Evolutionary conservation across 306 rosid species (phyloP).

Genomic region (Rosa chinensis): DNA sequence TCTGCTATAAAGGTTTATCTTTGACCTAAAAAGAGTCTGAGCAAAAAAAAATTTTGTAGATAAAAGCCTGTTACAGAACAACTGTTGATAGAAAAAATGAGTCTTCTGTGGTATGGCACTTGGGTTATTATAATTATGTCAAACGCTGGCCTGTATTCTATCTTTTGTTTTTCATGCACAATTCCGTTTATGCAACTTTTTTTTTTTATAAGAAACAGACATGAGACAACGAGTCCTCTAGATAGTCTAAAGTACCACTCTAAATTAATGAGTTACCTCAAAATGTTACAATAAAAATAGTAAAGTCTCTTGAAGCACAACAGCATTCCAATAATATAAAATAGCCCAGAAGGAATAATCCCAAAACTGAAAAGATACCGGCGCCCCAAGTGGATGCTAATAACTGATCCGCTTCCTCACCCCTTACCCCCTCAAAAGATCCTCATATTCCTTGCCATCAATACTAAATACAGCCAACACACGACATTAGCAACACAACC

Average conservation of each 20-base stretch:
- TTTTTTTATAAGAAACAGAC: not conserved
- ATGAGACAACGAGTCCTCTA: not conserved
- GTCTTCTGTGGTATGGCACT: not conserved
- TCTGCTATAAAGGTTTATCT: not conserved
- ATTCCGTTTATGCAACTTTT: not conserved
- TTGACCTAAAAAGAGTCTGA: not conserved
- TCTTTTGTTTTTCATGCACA: not conserved
- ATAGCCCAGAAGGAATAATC: not conserved
- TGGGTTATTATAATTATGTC: not conserved
- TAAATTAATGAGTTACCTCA: not conserved
- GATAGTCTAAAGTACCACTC: not conserved
- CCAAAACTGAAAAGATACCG: not conserved
- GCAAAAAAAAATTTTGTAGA: not conserved
- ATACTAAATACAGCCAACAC: not conserved
- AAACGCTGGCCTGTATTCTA: not conserved
- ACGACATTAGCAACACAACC: not conserved
- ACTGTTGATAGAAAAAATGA: not conserved
- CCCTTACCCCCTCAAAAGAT: not conserved
- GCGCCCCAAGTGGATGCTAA: not conserved
- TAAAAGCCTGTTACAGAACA: not conserved
- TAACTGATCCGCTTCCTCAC: not conserved
- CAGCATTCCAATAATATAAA: too few species aligned
- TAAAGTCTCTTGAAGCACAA: not conserved
- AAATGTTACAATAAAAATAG: not conserved
- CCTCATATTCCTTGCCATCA: not conserved